Evolutionary conservation across 164 flowering plant genomes (phyloP).

Genomic region (Vitis rotundifolia): DNA sequence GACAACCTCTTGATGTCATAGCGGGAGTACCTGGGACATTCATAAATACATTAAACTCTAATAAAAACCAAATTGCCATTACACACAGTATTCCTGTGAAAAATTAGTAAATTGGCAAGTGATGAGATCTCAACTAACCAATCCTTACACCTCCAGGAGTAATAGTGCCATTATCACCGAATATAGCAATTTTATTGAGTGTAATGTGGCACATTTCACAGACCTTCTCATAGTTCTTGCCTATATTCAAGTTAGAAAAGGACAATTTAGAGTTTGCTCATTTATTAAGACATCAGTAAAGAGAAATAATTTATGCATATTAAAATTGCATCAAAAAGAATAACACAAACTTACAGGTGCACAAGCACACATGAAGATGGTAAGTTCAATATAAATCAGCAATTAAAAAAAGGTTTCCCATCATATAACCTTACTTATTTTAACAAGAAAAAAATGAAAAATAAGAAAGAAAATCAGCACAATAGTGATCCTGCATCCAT

Average conservation of each 20-base stretch:
- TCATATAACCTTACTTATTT: no score
- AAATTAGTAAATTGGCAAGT: not conserved
- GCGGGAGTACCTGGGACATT: slow-evolving; percentile 32
- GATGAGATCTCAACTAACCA: slow-evolving; percentile 28
- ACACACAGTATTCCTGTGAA: not conserved
- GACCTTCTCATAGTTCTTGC: slow-evolving; percentile 49
- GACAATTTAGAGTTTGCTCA: not conserved
- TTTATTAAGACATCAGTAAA: not conserved
- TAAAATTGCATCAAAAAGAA: not conserved
- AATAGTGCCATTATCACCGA: slow-evolving; percentile 43
- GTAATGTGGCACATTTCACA: slow-evolving; percentile 55
- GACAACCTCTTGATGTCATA: slow-evolving; percentile 41
- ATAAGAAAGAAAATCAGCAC: no score
- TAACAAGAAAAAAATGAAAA: no score
- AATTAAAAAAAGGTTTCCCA: no score
- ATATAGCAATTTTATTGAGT: slow-evolving; percentile 49
- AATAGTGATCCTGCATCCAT: no score
- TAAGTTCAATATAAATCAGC: no score
- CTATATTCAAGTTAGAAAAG: slow-evolving; percentile 12
- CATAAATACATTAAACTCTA: not conserved
- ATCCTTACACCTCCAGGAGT: slow-evolving; percentile 55
- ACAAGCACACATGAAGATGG: no score
- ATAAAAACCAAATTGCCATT: no score
- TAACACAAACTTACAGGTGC: no score
- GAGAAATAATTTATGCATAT: not conserved